These are phyloP conservation scores for Cylindricascospora bacillispora DNA, from an alignment of 1,139 yeast species.

Conservation along the genomic window DNA sequence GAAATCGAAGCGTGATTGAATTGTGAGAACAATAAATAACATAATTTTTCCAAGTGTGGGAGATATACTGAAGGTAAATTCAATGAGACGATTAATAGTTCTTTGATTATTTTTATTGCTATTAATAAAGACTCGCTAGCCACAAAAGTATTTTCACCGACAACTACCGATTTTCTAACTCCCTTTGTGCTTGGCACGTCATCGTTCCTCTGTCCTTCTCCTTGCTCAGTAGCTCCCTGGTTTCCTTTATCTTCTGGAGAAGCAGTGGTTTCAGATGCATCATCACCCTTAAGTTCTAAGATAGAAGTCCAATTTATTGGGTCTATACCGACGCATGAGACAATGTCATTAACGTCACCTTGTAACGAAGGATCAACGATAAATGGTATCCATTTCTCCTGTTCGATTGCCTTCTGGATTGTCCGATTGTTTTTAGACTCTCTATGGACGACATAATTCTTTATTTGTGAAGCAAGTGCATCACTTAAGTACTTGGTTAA, in stretches of 20 bases:
- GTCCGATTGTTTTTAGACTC: constrained; percentile 38
- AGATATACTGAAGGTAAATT: constrained; percentile 23
- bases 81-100: constrained; percentile 22
- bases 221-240: constrained; percentile 3
- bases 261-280: constrained; percentile 7
- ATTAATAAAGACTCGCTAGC: constrained; percentile 28
- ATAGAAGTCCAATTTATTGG: constrained; percentile 39
- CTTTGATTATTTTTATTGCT: constrained; percentile 21
- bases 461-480: constrained; percentile 54
- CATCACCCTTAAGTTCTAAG: constrained; percentile 23
- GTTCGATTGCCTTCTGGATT: constrained; percentile 41
- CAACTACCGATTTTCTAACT: constrained; percentile 30
- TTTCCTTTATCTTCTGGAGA: constrained; percentile 5
- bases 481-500: constrained; percentile 51
- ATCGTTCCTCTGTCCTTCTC: constrained; percentile 1
- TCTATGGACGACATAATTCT: constrained; percentile 43
- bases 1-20: constrained; percentile 24
- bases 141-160: constrained; percentile 31
- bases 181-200: constrained; percentile 11
- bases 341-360: constrained; percentile 39
- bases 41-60: constrained; percentile 21
- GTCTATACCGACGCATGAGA: constrained; percentile 37
- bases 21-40: constrained; percentile 22
- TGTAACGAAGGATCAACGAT: constrained; percentile 41
- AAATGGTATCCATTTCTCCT: constrained; percentile 72